These are phyloP conservation scores for Aspergillus quadricinctus DNA, from an alignment of 2,329 filamentous ascomycete genomes.

Conservation along the genomic window DNA sequence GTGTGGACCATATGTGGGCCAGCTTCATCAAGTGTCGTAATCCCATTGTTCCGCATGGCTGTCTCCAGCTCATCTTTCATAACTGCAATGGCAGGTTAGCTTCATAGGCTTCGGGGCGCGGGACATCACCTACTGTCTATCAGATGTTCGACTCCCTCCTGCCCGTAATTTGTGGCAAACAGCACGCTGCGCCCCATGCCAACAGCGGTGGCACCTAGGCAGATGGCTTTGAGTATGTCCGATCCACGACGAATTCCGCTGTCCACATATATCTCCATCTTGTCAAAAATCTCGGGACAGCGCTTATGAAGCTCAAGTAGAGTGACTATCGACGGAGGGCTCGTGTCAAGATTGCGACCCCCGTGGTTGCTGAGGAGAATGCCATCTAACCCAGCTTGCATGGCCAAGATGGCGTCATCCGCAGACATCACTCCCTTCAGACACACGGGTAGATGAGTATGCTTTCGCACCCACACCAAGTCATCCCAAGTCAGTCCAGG, in stretches of 20 bases:
- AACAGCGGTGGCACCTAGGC: conserved; percentile 51
- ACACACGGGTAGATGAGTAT: conserved; percentile 50
- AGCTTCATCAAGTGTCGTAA: conserved; percentile 42
- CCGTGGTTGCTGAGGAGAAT: conserved; percentile 58
- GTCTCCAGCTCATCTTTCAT: conserved; percentile 47
- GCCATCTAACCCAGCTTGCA: conserved; percentile 49
- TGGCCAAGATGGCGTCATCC: conserved; percentile 51
- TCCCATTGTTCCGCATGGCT: conserved; percentile 46
- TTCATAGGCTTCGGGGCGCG: not conserved
- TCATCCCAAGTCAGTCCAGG: conserved; percentile 51
- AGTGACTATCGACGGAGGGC: conserved; percentile 47
- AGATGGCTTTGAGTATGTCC: conserved; percentile 53
- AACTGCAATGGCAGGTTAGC: conserved; percentile 23
- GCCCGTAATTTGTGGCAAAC: conserved; percentile 52
- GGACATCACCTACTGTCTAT: conserved; percentile 48
- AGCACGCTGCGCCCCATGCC: conserved; percentile 52
- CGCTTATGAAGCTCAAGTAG: conserved; percentile 50
- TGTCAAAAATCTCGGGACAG: conserved; percentile 48
- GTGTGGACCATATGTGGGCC: conserved; percentile 45
- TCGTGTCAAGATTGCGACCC: conserved; percentile 52
- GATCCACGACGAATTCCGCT: conserved; percentile 52
- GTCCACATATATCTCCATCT: conserved; percentile 52
- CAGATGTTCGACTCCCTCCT: conserved; percentile 52
- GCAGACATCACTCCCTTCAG: conserved; percentile 56
- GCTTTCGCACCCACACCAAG: conserved; percentile 49